Base-by-base conservation (phyloP, 202 grass and related monocot genomes). In the Elaeis oleifera region DNA sequence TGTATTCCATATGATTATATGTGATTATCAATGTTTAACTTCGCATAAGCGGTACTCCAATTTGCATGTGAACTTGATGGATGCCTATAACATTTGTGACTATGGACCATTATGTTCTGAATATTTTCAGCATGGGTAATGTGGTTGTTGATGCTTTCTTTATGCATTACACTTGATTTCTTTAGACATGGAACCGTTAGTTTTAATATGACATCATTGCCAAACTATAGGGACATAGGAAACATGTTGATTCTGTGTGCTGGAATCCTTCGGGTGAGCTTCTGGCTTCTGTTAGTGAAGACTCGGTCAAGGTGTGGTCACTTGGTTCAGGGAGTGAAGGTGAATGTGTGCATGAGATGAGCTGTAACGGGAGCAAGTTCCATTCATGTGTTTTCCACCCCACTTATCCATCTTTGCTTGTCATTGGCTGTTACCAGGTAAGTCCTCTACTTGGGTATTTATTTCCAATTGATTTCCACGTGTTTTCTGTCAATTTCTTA, bases 311-410 rank as follows among this genome's bases (percentile, higher is more conserved):
- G 65, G 78, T 99, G 71, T 99, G 95, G 95, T 99, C 85, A 4
- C 78, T 99, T 64, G 50, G 72, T 50, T 63, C 80, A 65, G 82
- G 88, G 44, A 80, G 79, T 51, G 88, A 94, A 39, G 85, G 85
- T 51, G 95, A 99, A 71, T 89, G 84, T 75, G 63, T 94, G 49
- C 53, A 90, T 16, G 85, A 94, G 70, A 74, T 99, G 78, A 89
- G 75, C 57, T 84, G 85, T 63, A 86, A 76, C 1, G 95, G 88
- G 14, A 99, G 86, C 70, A 84, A 94, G 71, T 99, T 99, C 39
- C 79, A 99, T 39, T 89, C 95, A 20, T 99, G 95, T 68, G 95
- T 94, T 76, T 99, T 99, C 60, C 95, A 99, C 65, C 88, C 95
- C 39, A 68, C 50, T 18, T 78, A 85, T 63, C 70, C 85, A 58